Percentiles rank a stretch among this genome's conserved stretches.
Conservation (phyloP, 1,284 basidiomycete genomes). For the Cryptococcus amylolentus region DNA sequence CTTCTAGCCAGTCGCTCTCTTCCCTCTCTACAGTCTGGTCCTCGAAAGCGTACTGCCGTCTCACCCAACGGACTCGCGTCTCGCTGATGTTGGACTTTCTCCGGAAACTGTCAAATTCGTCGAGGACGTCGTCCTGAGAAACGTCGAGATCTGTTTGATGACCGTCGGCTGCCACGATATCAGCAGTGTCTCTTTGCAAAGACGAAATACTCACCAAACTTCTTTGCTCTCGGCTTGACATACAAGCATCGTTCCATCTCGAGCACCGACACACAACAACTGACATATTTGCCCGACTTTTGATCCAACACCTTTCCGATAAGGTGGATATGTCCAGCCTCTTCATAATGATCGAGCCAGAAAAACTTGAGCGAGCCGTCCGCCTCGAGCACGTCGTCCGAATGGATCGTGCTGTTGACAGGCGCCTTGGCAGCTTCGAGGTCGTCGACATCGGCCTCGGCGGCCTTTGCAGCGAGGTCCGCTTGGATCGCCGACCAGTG, state of each 20-base stretch:
- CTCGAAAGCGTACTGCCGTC: constrained; percentile 90
- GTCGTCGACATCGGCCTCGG: constrained; percentile 34
- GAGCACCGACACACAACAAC: constrained; percentile 81
- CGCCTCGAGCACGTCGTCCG: constrained; percentile 55
- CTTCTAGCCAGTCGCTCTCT: constrained; percentile 86
- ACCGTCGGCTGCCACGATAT: constrained; percentile 25
- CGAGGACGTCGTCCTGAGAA: constrained; percentile 66
- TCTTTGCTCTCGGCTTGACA: constrained; percentile 72
- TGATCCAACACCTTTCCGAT: constrained; percentile 84
- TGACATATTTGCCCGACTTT: constrained; percentile 66
- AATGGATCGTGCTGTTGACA: constrained; percentile 50
- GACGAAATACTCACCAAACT: constrained; percentile 55
- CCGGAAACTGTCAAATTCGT: constrained; percentile 78
- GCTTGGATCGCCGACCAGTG: constrained; percentile 76
- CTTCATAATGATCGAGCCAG: constrained; percentile 89
- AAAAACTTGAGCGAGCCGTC: constrained; percentile 81
- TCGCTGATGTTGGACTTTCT: constrained; percentile 70
- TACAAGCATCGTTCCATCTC: constrained; percentile 54
- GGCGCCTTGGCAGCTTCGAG: constrained; percentile 42
- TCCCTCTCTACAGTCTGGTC: constrained; percentile 75
- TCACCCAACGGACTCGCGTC: constrained; percentile 75
- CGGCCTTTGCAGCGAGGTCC: constrained; percentile 25
- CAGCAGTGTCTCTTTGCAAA: not conserved
- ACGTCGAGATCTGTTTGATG: constrained; percentile 74
- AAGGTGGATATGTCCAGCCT: constrained; percentile 69